Conservation (phyloP, 2,329 filamentous ascomycete species). For the Coleophoma crateriformis region DNA sequence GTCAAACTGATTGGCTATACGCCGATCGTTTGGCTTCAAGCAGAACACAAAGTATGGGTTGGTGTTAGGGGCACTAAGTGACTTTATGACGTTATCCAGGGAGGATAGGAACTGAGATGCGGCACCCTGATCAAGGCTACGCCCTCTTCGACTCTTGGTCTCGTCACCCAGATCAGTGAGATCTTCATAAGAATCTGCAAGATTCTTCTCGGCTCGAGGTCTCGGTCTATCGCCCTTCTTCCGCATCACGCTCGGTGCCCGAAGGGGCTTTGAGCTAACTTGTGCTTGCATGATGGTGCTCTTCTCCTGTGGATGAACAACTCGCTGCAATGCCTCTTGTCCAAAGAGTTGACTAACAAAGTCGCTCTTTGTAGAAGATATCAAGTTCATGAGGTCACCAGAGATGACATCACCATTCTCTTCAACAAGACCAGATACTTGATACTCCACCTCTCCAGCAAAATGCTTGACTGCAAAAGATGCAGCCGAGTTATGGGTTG, state of each 20-base stretch:
- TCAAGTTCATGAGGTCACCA: conserved; percentile 90
- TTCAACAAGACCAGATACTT: conserved; percentile 79
- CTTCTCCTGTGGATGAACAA: conserved; percentile 88
- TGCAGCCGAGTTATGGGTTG: conserved; percentile 73
- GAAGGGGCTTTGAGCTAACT: conserved; percentile 89
- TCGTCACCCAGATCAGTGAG: conserved; percentile 42
- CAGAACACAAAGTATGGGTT: conserved; percentile 98
- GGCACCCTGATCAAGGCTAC: conserved; percentile 69
- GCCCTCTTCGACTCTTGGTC: conserved; percentile 30
- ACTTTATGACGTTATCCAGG: conserved; percentile 85
- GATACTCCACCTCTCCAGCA: conserved; percentile 93
- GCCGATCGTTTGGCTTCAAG: conserved; percentile 91
- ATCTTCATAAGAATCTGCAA: conserved; percentile 31
- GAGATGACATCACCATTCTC: conserved; percentile 96
- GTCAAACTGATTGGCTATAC: conserved; percentile 98
- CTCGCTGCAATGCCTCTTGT: conserved; percentile 89
- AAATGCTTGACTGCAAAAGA: conserved; percentile 92
- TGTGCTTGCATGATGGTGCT: conserved; percentile 92
- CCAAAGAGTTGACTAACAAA: conserved; percentile 90
- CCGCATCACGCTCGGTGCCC: conserved; percentile 88
- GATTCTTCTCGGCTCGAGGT: conserved; percentile 26
- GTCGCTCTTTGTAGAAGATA: conserved; percentile 80
- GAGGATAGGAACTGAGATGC: conserved; percentile 88
- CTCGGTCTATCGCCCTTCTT: conserved; percentile 48
- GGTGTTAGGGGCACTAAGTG: conserved; percentile 72